Percentiles rank a stretch among this genome's conserved stretches.
Conservation (phyloP, 106 monocot species). For the Ottelia alismoides region DNA sequence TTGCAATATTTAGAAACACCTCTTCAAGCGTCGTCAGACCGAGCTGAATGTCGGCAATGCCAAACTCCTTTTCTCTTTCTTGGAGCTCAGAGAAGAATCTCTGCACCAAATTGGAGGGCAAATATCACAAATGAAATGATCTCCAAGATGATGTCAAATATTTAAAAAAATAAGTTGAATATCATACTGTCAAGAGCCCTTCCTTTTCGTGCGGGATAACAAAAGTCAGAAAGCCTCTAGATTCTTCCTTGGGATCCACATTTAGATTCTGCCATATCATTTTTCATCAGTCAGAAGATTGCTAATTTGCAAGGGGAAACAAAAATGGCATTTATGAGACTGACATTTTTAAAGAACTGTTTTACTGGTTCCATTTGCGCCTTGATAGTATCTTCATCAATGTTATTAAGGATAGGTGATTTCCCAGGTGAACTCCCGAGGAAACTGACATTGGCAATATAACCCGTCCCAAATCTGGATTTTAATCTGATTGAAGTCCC, state of each 20-base stretch:
- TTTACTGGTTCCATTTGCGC: conserved; percentile 40
- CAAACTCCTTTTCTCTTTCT: conserved; percentile 75
- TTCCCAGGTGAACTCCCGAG: conserved; percentile 20
- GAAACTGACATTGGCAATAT: conserved; percentile 72
- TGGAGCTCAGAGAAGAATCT: conserved; percentile 77
- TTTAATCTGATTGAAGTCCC: conserved; percentile 80
- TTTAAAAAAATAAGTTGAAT: neutral
- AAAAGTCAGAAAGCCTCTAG: conserved; percentile 56
- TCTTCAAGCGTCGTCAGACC: conserved; percentile 82
- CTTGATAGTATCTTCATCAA: conserved; percentile 2
- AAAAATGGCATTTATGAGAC: neutral
- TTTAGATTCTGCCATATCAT: conserved; percentile 38
- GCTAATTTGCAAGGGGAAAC: neutral
- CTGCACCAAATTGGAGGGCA: conserved; percentile 20
- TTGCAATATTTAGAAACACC: conserved; percentile 84
- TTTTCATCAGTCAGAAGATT: neutral
- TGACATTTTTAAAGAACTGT: conserved; percentile 69
- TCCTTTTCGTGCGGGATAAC: conserved; percentile 90
- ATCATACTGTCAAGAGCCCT: conserved; percentile 48
- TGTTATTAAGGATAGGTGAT: conserved; percentile 14
- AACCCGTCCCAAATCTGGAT: conserved; percentile 76
- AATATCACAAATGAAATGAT: no score
- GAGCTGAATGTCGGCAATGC: conserved; percentile 90
- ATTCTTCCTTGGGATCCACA: conserved; percentile 76
- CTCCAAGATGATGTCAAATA: neutral